Evolutionary conservation across 768 basidiomycete genomes (phyloP), one percentile per base, ranked within the genome.

Genomic region (Sistotremastrum suecicum): DNA sequence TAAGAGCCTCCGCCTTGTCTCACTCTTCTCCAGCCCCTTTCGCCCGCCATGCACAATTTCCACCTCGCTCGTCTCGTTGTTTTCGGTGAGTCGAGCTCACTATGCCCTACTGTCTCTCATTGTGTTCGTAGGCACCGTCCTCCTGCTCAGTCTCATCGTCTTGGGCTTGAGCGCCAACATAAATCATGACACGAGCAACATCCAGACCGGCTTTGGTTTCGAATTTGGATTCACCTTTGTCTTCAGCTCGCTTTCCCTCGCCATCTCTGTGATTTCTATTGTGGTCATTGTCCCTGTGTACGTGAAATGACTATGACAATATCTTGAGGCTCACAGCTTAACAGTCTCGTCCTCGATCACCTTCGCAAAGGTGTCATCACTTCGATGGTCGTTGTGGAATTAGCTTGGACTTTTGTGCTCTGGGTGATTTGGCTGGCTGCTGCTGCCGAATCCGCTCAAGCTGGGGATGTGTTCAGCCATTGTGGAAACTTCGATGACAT

Each of bases 401-500:
- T 63, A 29, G 32, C 29, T 37, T 57, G 51, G 53, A 50, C 57
- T 34, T 51, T 55, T 58, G 39, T 39, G 52, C 58, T 63, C 12
- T 56, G 54, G 46, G 45, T 62, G 32, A 48, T 63, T 9, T 63
- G 59, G 59, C 45, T 63, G 20, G 57, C 57, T n/a, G 43, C 52
- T 9, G 55, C 39, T 3, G 57, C 51, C 9, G 42, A 46, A 46
- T 54, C 56, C 7, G 51, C 51, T 6, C 40, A 47, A 44, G 43
- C 42, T 35, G 42, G 44, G 39, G 11, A 39, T 40, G 39, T 39
- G 20, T 36, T 60, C 20, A 48, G 34, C 0, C 34, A 34, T 9
- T n/a, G 42, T 43, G 11, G 9, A 43, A 6, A 11, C 5, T 8
- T 20, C 31, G 6, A 10, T 43, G 5, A 33, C 7, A 10, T 12